Evolutionary conservation across 2,329 filamentous ascomycete species (phyloP).

Genomic region (Exserohilum rostratum): DNA sequence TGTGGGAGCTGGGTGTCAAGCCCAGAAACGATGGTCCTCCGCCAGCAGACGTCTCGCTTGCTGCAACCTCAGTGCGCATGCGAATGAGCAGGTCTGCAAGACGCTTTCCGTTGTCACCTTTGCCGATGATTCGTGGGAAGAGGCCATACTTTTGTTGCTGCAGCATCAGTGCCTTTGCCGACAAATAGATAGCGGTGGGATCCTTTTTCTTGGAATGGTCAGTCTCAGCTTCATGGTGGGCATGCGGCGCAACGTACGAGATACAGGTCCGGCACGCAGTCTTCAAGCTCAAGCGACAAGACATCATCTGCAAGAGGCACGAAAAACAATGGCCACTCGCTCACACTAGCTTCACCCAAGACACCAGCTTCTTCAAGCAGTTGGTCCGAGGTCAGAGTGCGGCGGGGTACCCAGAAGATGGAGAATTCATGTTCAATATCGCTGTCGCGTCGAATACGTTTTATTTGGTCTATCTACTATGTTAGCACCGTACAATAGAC

Average conservation of each 20-base stretch:
- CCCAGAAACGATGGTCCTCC: slow-evolving; percentile 63
- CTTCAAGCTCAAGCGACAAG: slow-evolving; percentile 85
- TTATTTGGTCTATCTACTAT: slow-evolving; percentile 77
- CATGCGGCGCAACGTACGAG: slow-evolving; percentile 59
- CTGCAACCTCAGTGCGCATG: slow-evolving; percentile 87
- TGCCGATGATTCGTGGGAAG: slow-evolving; percentile 92
- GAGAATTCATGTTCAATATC: slow-evolving; percentile 94
- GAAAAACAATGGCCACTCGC: slow-evolving; percentile 86
- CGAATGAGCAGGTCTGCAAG: slow-evolving; percentile 85
- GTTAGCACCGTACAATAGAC: slow-evolving; percentile 55
- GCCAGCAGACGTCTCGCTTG: slow-evolving; percentile 72
- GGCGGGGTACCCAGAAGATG: slow-evolving; percentile 92
- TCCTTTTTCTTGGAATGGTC: slow-evolving; percentile 70
- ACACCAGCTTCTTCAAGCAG: slow-evolving; percentile 92
- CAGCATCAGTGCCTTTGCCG: slow-evolving; percentile 91
- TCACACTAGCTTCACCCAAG: slow-evolving; percentile 86
- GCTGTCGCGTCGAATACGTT: slow-evolving; percentile 83
- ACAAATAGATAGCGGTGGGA: slow-evolving; percentile 84
- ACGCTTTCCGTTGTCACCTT: slow-evolving; percentile 90
- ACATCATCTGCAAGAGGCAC: slow-evolving; percentile 91
- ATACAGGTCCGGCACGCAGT: slow-evolving; percentile 86
- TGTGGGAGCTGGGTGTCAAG: slow-evolving; percentile 81
- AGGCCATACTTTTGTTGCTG: slow-evolving; percentile 91
- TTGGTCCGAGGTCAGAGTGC: slow-evolving; percentile 88
- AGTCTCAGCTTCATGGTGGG: slow-evolving; percentile 16